Percentiles rank a stretch among this genome's conserved stretches.
Evolutionary conservation across 805 yeast genomes (phyloP).

Genomic region (Wickerhamomyces subpelliculosus): DNA sequence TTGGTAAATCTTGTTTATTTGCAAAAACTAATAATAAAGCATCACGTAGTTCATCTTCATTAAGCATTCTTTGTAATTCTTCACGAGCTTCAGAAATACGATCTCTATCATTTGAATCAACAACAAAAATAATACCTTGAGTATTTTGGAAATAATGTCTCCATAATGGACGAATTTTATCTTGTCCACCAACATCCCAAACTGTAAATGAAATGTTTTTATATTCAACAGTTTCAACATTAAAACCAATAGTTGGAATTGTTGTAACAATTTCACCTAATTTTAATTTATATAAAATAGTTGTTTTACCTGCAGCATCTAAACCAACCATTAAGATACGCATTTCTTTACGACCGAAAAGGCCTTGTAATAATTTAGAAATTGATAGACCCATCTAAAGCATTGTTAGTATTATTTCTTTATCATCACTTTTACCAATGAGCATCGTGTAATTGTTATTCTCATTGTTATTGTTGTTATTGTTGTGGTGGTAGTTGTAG

Average conservation of each 20-base stretch:
- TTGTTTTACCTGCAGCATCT: slow-evolving; percentile 98
- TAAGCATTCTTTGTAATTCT: slow-evolving; percentile 95
- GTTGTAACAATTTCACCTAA: slow-evolving; percentile 95
- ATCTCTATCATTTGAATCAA: slow-evolving; percentile 96
- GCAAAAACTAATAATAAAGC: slow-evolving; percentile 94
- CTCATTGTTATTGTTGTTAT: neutral
- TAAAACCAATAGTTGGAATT: slow-evolving; percentile 95
- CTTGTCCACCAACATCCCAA: slow-evolving; percentile 99
- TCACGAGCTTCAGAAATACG: slow-evolving; percentile 98
- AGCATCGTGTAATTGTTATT: too few species aligned
- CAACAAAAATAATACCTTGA: slow-evolving; percentile 96
- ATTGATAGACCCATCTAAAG: slow-evolving; percentile 84
- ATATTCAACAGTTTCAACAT: slow-evolving; percentile 95
- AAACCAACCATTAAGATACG: slow-evolving; percentile 97
- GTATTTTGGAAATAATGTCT: slow-evolving; percentile 98
- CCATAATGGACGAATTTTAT: slow-evolving; percentile 97
- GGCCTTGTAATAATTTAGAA: slow-evolving; percentile 90
- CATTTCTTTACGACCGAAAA: slow-evolving; percentile 97
- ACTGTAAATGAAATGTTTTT: slow-evolving; percentile 95
- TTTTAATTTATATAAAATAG: slow-evolving; percentile 90
- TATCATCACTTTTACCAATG: too few species aligned
- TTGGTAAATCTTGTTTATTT: slow-evolving; percentile 97
- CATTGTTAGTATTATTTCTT: slow-evolving; percentile 12
- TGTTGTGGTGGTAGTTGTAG: too few species aligned
- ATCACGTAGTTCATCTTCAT: slow-evolving; percentile 96